Conservation (phyloP, 352 stramenopile species). For the Nothophytophthora sp. region DNA sequence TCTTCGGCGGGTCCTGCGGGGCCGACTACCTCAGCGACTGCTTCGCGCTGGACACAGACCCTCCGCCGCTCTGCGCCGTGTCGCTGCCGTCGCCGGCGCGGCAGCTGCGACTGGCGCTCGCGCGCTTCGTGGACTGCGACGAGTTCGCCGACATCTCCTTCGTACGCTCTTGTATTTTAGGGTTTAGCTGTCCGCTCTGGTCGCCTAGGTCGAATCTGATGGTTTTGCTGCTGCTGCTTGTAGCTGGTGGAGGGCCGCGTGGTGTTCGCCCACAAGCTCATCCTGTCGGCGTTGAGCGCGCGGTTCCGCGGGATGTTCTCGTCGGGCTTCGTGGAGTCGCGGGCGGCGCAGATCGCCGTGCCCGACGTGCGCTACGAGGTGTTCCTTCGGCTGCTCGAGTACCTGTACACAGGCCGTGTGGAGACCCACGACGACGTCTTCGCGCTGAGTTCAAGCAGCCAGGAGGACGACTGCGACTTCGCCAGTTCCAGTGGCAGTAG, state of each 20-base stretch:
- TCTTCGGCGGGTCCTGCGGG: slow-evolving; percentile 93
- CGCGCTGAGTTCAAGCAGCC: slow-evolving; percentile 15
- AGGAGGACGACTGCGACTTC: slow-evolving; percentile 7
- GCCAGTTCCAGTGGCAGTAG: slow-evolving; percentile 26
- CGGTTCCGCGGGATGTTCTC: slow-evolving; percentile 96
- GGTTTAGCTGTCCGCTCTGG: too few relatives aligned
- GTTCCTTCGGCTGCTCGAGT: slow-evolving; percentile 94
- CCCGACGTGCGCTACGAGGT: slow-evolving; percentile 88
- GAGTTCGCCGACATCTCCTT: slow-evolving; percentile 97
- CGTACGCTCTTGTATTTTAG: slow-evolving; percentile 41
- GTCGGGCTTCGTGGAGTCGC: slow-evolving; percentile 89
- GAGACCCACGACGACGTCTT: slow-evolving; percentile 35
- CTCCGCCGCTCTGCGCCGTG: slow-evolving; percentile 81
- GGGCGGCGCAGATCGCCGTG: slow-evolving; percentile 85
- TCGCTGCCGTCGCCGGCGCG: slow-evolving; percentile 68
- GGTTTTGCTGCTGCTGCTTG: neutral
- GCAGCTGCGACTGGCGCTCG: slow-evolving; percentile 74
- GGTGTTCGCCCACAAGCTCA: slow-evolving; percentile 94
- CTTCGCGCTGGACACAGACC: slow-evolving; percentile 95
- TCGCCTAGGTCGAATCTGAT: slow-evolving; percentile 9
- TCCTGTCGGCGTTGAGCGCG: slow-evolving; percentile 92
- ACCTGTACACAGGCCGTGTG: slow-evolving; percentile 92
- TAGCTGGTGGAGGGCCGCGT: slow-evolving; percentile 91
- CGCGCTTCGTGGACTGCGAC: slow-evolving; percentile 91
- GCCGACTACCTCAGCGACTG: slow-evolving; percentile 96